Percentiles rank a stretch among this genome's conserved stretches.
Evolutionary conservation across 768 basidiomycete species (phyloP).

Genomic region (Kwoniella bestiolae): DNA sequence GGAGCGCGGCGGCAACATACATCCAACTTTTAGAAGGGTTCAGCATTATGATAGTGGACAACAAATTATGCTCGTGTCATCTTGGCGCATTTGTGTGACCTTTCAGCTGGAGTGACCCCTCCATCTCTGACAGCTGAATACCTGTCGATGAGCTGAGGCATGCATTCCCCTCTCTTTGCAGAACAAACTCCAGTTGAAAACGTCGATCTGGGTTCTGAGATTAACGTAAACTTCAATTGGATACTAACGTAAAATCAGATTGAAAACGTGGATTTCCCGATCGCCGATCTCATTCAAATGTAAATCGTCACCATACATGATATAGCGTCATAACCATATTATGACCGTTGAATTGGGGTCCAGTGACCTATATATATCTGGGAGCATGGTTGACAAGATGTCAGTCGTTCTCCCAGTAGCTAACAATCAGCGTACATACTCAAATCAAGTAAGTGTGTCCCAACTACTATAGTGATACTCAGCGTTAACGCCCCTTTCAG

Average conservation of each 20-base stretch:
- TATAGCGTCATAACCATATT: slow-evolving; percentile 12
- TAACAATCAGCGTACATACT: not conserved
- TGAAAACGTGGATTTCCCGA: slow-evolving; percentile 7
- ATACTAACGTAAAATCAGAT: not conserved
- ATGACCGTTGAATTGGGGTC: not conserved
- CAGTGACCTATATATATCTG: not conserved
- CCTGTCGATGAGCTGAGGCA: too few species aligned
- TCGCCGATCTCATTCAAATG: slow-evolving; percentile 11
- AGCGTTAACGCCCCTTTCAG: not conserved
- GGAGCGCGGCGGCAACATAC: too few species aligned
- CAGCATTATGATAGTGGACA: too few species aligned
- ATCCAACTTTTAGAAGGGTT: too few species aligned
- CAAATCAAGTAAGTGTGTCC: not conserved
- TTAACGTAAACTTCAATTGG: not conserved
- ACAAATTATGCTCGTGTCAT: too few species aligned
- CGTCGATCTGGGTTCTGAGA: too few species aligned
- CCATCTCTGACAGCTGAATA: too few species aligned
- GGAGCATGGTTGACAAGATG: not conserved
- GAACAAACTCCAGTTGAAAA: too few species aligned
- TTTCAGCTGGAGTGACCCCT: too few species aligned
- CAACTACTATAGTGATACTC: too few species aligned
- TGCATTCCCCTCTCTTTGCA: too few species aligned
- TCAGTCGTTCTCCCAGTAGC: not conserved
- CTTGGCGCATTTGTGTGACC: too few species aligned
- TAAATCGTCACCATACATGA: slow-evolving; percentile 18